Evolutionary conservation across 1,284 basidiomycete genomes (phyloP), one percentile per base, ranked within the genome.

Genomic region (Malassezia restricta): DNA sequence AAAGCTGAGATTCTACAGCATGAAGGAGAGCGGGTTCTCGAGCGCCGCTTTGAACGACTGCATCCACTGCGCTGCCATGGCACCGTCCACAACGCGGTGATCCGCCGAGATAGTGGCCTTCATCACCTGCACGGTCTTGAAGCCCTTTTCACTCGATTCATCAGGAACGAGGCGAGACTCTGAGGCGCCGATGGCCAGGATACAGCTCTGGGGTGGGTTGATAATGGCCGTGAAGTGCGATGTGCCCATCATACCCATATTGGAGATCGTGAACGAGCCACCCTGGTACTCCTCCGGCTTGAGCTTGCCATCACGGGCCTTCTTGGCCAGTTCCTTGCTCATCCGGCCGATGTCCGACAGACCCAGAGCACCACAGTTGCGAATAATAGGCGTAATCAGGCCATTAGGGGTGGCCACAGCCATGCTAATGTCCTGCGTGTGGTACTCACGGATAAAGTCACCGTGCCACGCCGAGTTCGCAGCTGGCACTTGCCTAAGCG

Each of bases 171-270:
- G 77, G 54, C 84, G 85, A 27, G 86, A 79, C 74, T 83, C 80
- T n/a, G 89, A 90, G 27, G 83, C 80, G 40, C 94, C 91, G 62
- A 98, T 82, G 50, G 94, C 94, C 54, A 99, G 83, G 72, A 98
- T 99, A 76, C 90, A 95, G 57, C 87, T 87, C 77, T 98, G 94
- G 33, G 94, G 94, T 15, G 87, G 83, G 81, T 99, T 99, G 81
- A 99, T 95, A 78, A 99, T 98, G 46, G 94, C 94, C 17, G 91
- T 96, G 76, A 99, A 99, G 77, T 94, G 83, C 53, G 83, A 82
- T 50, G 74, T 68, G 64, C 88, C 92, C 73, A 81, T 94, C 94
- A 98, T 98, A 77, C 94, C 94, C 63, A 99, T 81, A 78, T 99
- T 99, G 63, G 94, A 98, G 74, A 99, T 89, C 50, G 94, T 98